Base-by-base conservation (phyloP, 2,329 filamentous ascomycete genomes). In the Colletotrichum horii region DNA sequence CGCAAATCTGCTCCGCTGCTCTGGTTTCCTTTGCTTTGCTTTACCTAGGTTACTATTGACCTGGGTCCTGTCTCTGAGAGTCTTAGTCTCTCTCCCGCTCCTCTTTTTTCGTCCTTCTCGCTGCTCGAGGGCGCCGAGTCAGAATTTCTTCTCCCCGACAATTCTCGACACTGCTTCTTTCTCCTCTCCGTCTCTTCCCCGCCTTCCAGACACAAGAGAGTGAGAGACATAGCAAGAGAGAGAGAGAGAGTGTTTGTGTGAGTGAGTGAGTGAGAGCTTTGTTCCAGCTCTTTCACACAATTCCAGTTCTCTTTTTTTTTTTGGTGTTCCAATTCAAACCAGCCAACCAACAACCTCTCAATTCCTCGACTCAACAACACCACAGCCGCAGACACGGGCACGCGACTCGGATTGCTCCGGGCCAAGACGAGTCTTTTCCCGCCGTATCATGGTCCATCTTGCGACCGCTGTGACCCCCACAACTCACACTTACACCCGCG, bases 1-100 rank as follows among this genome's bases (percentile, higher is more conserved):
- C 73, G 70, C 58, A 75, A 68, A 72, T 58, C 68, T 75, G 62
- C 58, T 71, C 72, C 72, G 64, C 73, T 68, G 69, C 28, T 68
- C 56, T 73, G 69, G 56, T 68, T 72, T 43, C 4, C 38, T 43
- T 16, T 73, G 69, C 16, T 61, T 74, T 56, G 26, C 26, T n/a
- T 38, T 56, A 38, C 64, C 38, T n/a, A n/a, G n/a, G n/a, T 61
- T 62, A 48, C 34, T 67, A 34, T 66, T 36, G 55, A 16, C 62
- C 32, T 34, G 55, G 30, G 15, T 64, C 26, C 70, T 74, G 38
- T 30, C 52, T 43, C 67, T 34, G 43, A 60, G 65, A 66, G 65
- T 70, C 62, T 71, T 56, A 56, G 14, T 56, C 22, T 28, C 43
- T 48, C 19, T 48, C 38, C n/a, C 43, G 43, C 43, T 48, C 43